Evolutionary conservation across 331 rosid species (phyloP).

Genomic region (Telfairia occidentalis): DNA sequence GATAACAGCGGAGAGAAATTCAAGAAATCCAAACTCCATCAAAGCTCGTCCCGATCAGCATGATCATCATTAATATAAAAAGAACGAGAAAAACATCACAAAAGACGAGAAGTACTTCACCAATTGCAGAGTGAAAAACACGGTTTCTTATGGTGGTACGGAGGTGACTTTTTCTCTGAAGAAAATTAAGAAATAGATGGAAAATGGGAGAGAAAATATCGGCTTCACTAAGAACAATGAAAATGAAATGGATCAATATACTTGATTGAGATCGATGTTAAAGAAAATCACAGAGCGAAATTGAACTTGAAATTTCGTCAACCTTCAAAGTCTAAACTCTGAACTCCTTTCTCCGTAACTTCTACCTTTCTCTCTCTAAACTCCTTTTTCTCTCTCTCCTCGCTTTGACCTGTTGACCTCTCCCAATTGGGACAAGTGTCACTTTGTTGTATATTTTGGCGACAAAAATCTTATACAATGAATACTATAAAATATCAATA

Average conservation of each 20-base stretch:
- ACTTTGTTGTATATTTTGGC: neutral
- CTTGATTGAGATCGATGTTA: too few relatives aligned
- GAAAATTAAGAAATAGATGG: neutral
- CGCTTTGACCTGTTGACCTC: neutral
- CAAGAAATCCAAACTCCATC: neutral
- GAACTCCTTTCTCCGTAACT: neutral
- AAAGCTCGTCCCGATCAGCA: neutral
- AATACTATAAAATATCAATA: neutral
- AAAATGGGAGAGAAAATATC: neutral
- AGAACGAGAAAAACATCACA: neutral
- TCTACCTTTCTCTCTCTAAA: neutral
- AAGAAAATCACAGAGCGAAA: neutral
- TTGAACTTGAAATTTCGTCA: neutral
- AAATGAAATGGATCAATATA: neutral
- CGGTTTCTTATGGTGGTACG: neutral
- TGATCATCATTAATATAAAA: too few relatives aligned
- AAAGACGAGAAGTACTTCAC: neutral
- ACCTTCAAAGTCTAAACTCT: neutral
- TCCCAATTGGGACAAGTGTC: neutral
- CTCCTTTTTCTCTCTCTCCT: neutral
- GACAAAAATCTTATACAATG: neutral
- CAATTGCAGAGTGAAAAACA: neutral
- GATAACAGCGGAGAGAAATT: neutral
- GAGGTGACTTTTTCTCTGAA: neutral
- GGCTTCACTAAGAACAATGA: neutral